Base-by-base conservation (phyloP, 1,284 basidiomycete genomes). In the Leccinum subfulvum region DNA sequence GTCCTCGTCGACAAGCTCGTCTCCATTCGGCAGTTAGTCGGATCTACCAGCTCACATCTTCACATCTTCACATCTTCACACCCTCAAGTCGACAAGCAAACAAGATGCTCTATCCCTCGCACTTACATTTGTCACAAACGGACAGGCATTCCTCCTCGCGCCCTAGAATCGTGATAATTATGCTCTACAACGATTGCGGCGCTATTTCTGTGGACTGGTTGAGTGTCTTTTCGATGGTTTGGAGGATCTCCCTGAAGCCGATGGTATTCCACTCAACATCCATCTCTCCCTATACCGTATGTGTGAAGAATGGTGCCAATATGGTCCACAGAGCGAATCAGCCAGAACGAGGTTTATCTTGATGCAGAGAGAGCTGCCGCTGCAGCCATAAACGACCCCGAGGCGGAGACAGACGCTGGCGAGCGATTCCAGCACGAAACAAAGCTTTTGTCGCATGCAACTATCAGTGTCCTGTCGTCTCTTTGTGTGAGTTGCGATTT, bases 261-360 rank as follows among this genome's bases (percentile, higher is more conserved):
- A 94, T 62, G 81, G 88, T 73, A 87, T 94, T 60, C 87, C 91
- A 4, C 80, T 84, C 8, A 86, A 92, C 60, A 88, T 89, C 76
- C 88, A 94, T 68, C 81, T 95, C 8, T 84, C 88, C 8, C 79
- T 98, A 57, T 97, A 94, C 76, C 85, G 90, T 54, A 80, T 95
- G 51, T 96, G 95, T 70, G 92, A 95, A 74, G 95, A 97, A 68
- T 98, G 96, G 96, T 97, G 95, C 74, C 88, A 92, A 68, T 83
- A 92, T 60, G 94, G 92, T 7, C 84, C 87, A 56, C 86, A 93
- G 68, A 84, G 87, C 1, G 92, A 94, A 64, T 79, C 81, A 14
- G 86, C 88, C 28, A 91, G 88, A 72, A 90, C 89, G 63, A 85
- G 92, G 58, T 80, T 92, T 56, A 84, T 88, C 28, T 76, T 84